Conservation (phyloP, 805 yeast genomes). For the Ogataea thermomethanolica region DNA sequence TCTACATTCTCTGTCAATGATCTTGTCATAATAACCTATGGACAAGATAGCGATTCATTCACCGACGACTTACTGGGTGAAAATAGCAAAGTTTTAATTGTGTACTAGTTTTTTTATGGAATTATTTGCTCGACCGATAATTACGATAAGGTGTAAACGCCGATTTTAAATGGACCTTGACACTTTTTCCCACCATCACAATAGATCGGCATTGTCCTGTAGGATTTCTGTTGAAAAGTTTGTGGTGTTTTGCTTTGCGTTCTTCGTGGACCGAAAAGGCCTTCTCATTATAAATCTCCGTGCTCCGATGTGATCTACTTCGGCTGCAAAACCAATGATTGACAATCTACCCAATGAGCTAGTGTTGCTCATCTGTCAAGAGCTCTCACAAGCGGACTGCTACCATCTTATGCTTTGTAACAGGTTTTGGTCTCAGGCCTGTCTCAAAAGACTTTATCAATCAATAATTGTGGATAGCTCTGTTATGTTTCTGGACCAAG, state of each 20-base stretch:
- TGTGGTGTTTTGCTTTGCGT: too few species aligned
- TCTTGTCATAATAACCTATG: constrained; percentile 21
- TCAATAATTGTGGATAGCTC: constrained; percentile 25
- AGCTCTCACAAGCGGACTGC: constrained; percentile 26
- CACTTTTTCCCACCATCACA: neutral
- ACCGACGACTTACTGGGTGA: constrained; percentile 17
- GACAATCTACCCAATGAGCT: constrained; percentile 27
- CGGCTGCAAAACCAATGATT: constrained; percentile 17
- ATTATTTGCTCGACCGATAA: constrained; percentile 11
- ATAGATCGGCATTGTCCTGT: neutral
- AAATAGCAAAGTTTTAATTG: constrained; percentile 26
- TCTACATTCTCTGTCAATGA: constrained; percentile 16
- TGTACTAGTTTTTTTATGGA: constrained; percentile 12
- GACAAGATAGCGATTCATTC: constrained; percentile 10
- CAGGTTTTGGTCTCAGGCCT: constrained; percentile 11
- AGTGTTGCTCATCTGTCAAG: constrained; percentile 14
- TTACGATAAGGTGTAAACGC: constrained; percentile 12
- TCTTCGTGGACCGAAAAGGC: too few species aligned
- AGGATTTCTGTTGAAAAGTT: neutral
- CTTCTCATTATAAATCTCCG: too few species aligned
- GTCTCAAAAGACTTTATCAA: constrained; percentile 20
- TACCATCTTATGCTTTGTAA: constrained; percentile 22
- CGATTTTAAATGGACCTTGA: neutral
- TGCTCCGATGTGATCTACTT: too few species aligned
- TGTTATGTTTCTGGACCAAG: constrained; percentile 23